Evolutionary conservation across 805 yeast species (phyloP).

Genomic region (Candida michaelii): DNA sequence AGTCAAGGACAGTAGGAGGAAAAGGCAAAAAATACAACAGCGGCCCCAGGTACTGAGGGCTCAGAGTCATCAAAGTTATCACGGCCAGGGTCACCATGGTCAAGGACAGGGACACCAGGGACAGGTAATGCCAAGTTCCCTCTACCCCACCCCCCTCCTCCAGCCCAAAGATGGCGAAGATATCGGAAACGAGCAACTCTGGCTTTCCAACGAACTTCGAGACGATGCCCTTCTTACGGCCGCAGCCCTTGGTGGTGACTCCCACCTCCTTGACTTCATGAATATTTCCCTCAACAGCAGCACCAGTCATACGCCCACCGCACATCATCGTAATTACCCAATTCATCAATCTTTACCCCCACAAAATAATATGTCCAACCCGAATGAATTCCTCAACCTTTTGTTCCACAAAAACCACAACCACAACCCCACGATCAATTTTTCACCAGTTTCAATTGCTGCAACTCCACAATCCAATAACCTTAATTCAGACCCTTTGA

Average conservation of each 20-base stretch:
- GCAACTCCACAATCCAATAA: constrained; percentile 4
- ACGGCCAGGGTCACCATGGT: background rate
- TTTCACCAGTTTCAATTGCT: constrained; percentile 12
- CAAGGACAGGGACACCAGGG: background rate
- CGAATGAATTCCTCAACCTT: constrained; percentile 45
- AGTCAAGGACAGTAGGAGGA: constrained; percentile 5
- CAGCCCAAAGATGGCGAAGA: constrained; percentile 12
- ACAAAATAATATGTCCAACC: constrained; percentile 20
- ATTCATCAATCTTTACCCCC: background rate
- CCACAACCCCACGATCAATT: constrained; percentile 3
- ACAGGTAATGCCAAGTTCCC: constrained; percentile 4
- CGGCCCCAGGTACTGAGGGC: too few species aligned
- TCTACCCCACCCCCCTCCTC: constrained; percentile 9
- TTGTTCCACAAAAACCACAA: constrained; percentile 48
- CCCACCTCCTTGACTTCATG: constrained; percentile 57
- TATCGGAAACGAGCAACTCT: constrained; percentile 21
- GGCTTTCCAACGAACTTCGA: constrained; percentile 69
- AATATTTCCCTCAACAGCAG: constrained; percentile 15
- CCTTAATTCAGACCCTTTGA: constrained; percentile 10
- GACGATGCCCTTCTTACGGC: constrained; percentile 76
- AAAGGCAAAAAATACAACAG: too few species aligned
- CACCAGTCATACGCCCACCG: constrained; percentile 2
- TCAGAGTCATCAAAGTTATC: too few species aligned
- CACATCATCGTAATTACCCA: background rate
- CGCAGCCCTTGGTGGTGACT: constrained; percentile 63